Base-by-base conservation (phyloP, 306 rosid genomes). In the Trifolium subterraneum region DNA sequence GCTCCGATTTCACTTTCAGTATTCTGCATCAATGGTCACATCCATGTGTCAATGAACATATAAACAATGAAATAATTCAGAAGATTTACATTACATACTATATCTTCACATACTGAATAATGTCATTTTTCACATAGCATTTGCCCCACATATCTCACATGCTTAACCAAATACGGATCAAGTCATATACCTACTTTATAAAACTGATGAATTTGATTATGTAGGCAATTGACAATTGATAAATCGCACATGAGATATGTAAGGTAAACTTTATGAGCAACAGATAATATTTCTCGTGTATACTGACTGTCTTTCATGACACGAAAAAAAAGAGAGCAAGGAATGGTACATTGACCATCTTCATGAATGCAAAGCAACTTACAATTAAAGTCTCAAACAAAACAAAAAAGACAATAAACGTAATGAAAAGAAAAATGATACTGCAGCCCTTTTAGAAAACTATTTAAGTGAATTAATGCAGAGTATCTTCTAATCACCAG, bases 1-100 rank as follows among this genome's bases (percentile, higher is more conserved):
- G 99, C 99, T 87, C 98, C 99, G 1, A 95, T 95, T 88, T 92
- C 93, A 67, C 87, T 88, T 55, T 90, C 96, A 0, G 96, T 90
- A 79, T 84, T 95, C 99, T 95, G 97, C 88, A 85, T 31, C 73
- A 48, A 56, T 74, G 77, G 47, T 55, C 45, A 75, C 22, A 62
- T 64, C 39, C 77, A 65, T 7, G 15, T 64, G 56, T 67, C 64
- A 75, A 62, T 54, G 56, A 70, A 35, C 63, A 35, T 35, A 61
- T 15, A 64, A 50, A 48, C 45, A 72, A 59, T 42, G 68, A 41
- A 52, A 71, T 36, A 71, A 55, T 65, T 22, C 69, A 63, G 19
- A 65, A 29, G 14, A 69, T 67, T 50, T 16, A 76, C 12, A 65
- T 71, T 27, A 38, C 19, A 59, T 18, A 8, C 39, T 22, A 14